A percentile compares a stretch with the other conserved stretches of the same genome.
These are phyloP conservation scores for Boletus edulis DNA, from an alignment of 768 basidiomycete species.

Conservation along the genomic window DNA sequence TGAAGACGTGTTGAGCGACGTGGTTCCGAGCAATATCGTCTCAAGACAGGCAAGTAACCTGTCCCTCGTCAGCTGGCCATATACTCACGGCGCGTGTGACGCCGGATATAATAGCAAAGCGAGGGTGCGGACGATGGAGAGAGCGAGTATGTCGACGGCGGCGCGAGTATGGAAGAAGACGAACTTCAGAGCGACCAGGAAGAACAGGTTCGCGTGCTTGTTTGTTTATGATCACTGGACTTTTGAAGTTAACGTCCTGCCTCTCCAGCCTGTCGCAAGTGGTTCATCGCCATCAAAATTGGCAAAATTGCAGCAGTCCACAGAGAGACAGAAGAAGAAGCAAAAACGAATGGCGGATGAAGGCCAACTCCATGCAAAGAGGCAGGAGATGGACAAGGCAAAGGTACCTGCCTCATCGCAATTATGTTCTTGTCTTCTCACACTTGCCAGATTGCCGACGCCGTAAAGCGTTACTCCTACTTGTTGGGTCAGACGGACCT, in stretches of 20 bases:
- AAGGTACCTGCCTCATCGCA: slow-evolving; percentile 50
- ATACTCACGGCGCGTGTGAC: slow-evolving; percentile 6
- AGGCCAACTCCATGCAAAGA: slow-evolving; percentile 62
- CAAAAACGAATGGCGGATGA: slow-evolving; percentile 67
- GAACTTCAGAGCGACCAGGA: slow-evolving; percentile 58
- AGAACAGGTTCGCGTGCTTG: slow-evolving; percentile 28
- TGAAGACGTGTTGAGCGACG: slow-evolving; percentile 87
- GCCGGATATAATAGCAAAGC: slow-evolving; percentile 47
- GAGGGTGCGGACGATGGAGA: slow-evolving; percentile 68
- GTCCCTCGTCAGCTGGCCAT: background rate
- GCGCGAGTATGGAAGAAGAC: slow-evolving; percentile 56
- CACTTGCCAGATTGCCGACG: slow-evolving; percentile 70
- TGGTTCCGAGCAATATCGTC: slow-evolving; percentile 88
- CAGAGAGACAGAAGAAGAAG: slow-evolving; percentile 43
- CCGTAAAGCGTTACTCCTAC: slow-evolving; percentile 95
- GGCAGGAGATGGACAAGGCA: slow-evolving; percentile 85
- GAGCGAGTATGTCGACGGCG: slow-evolving; percentile 64
- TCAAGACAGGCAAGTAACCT: slow-evolving; percentile 68
- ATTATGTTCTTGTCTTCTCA: slow-evolving; percentile 5
- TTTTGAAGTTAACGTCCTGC: slow-evolving; percentile 1
- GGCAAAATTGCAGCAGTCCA: slow-evolving; percentile 37
- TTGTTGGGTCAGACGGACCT: slow-evolving; percentile 97
- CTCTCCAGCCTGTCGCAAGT: slow-evolving; percentile 17
- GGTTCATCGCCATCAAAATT: slow-evolving; percentile 31
- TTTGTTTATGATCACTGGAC: background rate